Evolutionary conservation across 2,329 filamentous ascomycete genomes (phyloP), one percentile per base, ranked within the genome.

Genomic region (Fusarium pilosicola): DNA sequence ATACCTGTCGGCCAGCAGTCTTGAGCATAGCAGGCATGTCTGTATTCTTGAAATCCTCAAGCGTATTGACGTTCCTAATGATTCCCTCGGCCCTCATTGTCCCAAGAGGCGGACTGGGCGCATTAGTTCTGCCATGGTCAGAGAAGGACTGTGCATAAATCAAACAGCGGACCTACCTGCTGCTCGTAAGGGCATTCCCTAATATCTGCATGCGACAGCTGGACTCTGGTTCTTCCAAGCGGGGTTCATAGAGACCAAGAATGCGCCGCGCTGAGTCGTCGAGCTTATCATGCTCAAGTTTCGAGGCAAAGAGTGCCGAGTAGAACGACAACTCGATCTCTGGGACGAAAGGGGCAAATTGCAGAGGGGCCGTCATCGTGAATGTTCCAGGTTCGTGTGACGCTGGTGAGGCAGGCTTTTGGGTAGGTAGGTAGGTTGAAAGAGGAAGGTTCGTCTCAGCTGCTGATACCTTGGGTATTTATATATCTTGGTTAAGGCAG

Each of bases 301-400:
- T 99, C 75, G 93, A 93, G 11, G 92, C 91, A 68, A 97, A 96
- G n/a, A 99, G 89, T 10, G 94, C 92, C 51, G 94, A 93, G 81
- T 98, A 99, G 84, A 99, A 99, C 49, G 95, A 94, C 48, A 98
- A 88, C 81, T 99, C 96, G 80, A 98, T 95, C 84, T 98, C 94
- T 55, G 96, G 97, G 45, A 92, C 90, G 86, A 97, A 98, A 2
- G 96, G 92, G 69, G 94, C 94, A 83, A 95, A 99, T 85, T 89
- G 88, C 58, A 90, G 82, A 28, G 83, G 82, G 36, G 83, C 78
- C 59, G 88, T 78, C 84, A 90, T 92, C 82, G 79, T 87, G n/a
- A 45, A 14, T 5, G 28, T n/a, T 62, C 13, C 6, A 28, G 45
- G 17, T 57, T 49, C 18, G 32, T 57, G 61, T 41, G 60, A 71